Evolutionary conservation across 768 basidiomycete species (phyloP), one percentile per base, ranked within the genome.

Genomic region (Exidia glandulosa): DNA sequence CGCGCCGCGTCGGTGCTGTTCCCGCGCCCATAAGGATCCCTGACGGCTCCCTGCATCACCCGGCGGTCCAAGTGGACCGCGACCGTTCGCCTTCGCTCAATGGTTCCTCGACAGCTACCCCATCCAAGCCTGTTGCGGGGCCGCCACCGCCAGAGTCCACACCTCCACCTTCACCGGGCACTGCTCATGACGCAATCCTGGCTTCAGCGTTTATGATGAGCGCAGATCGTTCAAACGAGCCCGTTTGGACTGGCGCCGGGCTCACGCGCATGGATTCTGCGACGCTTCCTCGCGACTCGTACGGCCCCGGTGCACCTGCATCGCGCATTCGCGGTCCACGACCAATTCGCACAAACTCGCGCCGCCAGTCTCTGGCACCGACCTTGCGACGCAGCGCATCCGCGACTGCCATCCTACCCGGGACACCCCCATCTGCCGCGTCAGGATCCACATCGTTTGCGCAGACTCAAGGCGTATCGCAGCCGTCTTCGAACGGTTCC

Each of bases 241-340:
- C 25, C 25, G 25, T 12, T 19, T 54, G 50, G 50, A 29, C 50
- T 4, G 79, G 79, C 1, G 68, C 71, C 14, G 74, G 72, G 0
- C 68, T 83, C 31, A 76, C 77, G 2, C 82, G 87, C 4, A 79
- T 82, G 37, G 88, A 90, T 66, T 88, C 86, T 0, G 83, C 86
- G 0, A 87, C 86, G 0, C 75, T 90, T 3, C 87, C 87, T 7
- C 72, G 71, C 19, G 77, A 77, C 19, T 54, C 50, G 6, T 54
- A 54, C 19, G 10, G 7, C 16, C 27, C 50, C 27, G 50, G 50
- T 12, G 16, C 14, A 54, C 14, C 50, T 23, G 14, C 50, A 29
- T 54, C 27, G 2, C 25, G 30, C 25, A 23, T 54, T 27, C 50
- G 50, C 30, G 50, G 50, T 9, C 50, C 50, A 14, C 50, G 50